Percentiles rank a stretch among this genome's conserved stretches.
These are phyloP conservation scores for Cladobotryum protrusum DNA, from an alignment of 2,329 filamentous ascomycete genomes.

Conservation along the genomic window DNA sequence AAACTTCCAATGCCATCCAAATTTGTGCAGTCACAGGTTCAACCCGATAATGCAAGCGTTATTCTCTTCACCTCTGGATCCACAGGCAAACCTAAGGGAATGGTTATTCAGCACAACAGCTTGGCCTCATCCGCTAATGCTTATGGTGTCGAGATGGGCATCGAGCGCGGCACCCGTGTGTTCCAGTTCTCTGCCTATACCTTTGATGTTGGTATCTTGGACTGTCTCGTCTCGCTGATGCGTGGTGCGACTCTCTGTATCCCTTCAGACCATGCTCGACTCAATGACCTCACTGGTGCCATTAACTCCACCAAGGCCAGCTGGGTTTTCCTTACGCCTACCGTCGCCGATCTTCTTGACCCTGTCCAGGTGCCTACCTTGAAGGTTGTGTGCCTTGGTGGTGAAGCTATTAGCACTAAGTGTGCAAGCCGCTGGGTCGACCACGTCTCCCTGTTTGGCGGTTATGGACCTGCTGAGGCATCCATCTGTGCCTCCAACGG, in stretches of 20 bases:
- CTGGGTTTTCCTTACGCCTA: constrained; percentile 14
- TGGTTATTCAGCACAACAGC: constrained; percentile 1
- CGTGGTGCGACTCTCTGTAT: constrained; percentile 11
- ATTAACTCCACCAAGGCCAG: constrained; percentile 6
- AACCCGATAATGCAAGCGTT: too few species aligned
- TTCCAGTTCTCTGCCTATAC: constrained; percentile 14
- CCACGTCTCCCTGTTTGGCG: not conserved
- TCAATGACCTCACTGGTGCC: constrained; percentile 1
- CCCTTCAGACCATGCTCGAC: constrained; percentile 8
- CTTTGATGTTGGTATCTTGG: constrained; percentile 11
- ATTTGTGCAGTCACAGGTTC: too few species aligned
- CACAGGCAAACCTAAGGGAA: constrained; percentile 7
- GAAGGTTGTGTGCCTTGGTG: constrained; percentile 9
- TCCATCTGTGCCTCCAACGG: constrained; percentile 6
- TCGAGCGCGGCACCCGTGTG: not conserved
- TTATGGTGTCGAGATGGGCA: not conserved
- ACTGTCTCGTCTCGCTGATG: constrained; percentile 7
- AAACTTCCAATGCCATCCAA: constrained; percentile 5
- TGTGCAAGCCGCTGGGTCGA: constrained; percentile 7
- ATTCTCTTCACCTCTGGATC: constrained; percentile 8
- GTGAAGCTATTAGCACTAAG: constrained; percentile 8
- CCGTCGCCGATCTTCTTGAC: constrained; percentile 13
- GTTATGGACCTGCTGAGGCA: constrained; percentile 10
- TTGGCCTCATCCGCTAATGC: not conserved
- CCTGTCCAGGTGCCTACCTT: constrained; percentile 6